A percentile compares a stretch with the other conserved stretches of the same genome.
These are phyloP conservation scores for Lentithecium fluviatile DNA, from an alignment of 495 filamentous ascomycete genomes.

Conservation along the genomic window DNA sequence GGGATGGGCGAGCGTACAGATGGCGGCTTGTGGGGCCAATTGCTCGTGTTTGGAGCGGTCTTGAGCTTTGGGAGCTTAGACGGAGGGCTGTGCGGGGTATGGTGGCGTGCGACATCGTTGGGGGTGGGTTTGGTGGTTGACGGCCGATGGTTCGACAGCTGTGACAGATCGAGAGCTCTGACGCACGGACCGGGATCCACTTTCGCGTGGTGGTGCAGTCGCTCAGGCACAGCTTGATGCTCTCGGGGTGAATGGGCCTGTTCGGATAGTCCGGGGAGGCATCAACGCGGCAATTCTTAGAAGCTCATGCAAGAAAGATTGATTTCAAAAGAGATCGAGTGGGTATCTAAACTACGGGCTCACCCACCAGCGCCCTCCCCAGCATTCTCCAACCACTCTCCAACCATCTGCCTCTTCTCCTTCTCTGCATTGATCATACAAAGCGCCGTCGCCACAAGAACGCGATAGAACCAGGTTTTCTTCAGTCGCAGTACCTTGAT, in stretches of 20 bases:
- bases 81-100: neutral
- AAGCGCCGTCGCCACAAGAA: slow-evolving; percentile 36
- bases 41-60: slow-evolving; percentile 5
- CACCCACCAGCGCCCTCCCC: slow-evolving; percentile 15
- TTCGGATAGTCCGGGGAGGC: no score
- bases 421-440: slow-evolving; percentile 37
- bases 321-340: neutral
- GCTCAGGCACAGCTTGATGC: no score
- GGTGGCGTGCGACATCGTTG: neutral
- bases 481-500: slow-evolving; percentile 5
- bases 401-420: slow-evolving; percentile 34
- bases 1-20: neutral
- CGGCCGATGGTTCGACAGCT: neutral
- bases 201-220: no score
- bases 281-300: no score
- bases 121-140: neutral
- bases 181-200: neutral
- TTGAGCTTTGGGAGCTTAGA: neutral
- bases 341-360: neutral
- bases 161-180: neutral
- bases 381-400: slow-evolving; percentile 12
- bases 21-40: slow-evolving; percentile 2
- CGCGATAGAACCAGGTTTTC: slow-evolving; percentile 23
- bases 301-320: neutral
- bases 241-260: no score